Evolutionary conservation across 805 yeast genomes (phyloP).

Genomic region (Ogataea paradorogensis): DNA sequence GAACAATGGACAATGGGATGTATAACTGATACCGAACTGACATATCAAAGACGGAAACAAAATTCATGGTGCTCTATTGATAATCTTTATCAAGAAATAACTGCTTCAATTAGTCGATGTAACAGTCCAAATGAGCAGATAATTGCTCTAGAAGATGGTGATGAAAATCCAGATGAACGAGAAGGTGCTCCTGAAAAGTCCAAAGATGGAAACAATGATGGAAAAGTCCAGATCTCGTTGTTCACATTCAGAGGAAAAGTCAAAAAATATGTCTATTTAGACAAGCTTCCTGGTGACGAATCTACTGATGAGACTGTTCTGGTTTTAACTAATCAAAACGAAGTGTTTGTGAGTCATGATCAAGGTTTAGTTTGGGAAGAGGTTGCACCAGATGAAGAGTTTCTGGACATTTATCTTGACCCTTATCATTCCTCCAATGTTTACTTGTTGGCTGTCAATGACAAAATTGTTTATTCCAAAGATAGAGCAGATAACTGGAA

Average conservation of each 20-base stretch:
- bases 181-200: slow-evolving; percentile 36
- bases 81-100: slow-evolving; percentile 34
- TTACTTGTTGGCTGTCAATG: slow-evolving; percentile 46
- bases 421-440: slow-evolving; percentile 52
- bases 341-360: slow-evolving; percentile 66
- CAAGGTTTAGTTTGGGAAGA: slow-evolving; percentile 57
- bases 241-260: slow-evolving; percentile 55
- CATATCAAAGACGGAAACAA: slow-evolving; percentile 53
- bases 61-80: slow-evolving; percentile 55
- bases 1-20: slow-evolving; percentile 54
- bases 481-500: slow-evolving; percentile 67
- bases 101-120: slow-evolving; percentile 46
- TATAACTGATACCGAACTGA: slow-evolving; percentile 58
- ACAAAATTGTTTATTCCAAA: slow-evolving; percentile 53
- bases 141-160: slow-evolving; percentile 19
- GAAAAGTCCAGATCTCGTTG: slow-evolving; percentile 40
- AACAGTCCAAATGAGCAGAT: slow-evolving; percentile 15
- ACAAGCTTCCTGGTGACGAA: slow-evolving; percentile 41
- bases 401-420: slow-evolving; percentile 55
- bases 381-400: slow-evolving; percentile 43
- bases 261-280: slow-evolving; percentile 57
- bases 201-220: slow-evolving; percentile 36
- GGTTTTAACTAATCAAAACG: slow-evolving; percentile 51
- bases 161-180: slow-evolving; percentile 32
- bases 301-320: slow-evolving; percentile 61